These are phyloP conservation scores for Ceratocystis eucalypticola DNA, from an alignment of 2,329 filamentous ascomycete genomes.

Conservation along the genomic window DNA sequence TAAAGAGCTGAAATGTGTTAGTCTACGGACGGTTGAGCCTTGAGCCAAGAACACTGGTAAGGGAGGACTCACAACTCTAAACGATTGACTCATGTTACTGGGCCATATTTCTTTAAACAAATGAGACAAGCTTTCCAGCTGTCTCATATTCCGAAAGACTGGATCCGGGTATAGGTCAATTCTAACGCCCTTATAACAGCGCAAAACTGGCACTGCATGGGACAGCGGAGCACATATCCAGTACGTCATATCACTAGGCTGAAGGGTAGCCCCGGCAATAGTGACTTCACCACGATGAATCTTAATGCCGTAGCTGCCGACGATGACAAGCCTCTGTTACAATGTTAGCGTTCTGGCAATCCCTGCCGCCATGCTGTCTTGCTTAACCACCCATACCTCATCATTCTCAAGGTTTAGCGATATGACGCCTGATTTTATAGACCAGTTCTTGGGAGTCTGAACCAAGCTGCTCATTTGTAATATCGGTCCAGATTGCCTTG, in stretches of 20 bases:
- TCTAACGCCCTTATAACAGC: slow-evolving; percentile 35
- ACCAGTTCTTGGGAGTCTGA: slow-evolving; percentile 10
- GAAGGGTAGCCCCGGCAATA: slow-evolving; percentile 50
- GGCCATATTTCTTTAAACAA: slow-evolving; percentile 56
- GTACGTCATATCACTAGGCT: slow-evolving; percentile 32
- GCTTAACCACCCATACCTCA: slow-evolving; percentile 30
- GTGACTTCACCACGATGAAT: slow-evolving; percentile 49
- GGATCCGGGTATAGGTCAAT: slow-evolving; percentile 46
- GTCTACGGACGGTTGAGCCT: slow-evolving; percentile 14
- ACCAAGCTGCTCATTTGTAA: slow-evolving; percentile 17
- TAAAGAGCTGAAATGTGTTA: slow-evolving; percentile 35
- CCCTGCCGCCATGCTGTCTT: background rate
- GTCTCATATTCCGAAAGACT: slow-evolving; percentile 34
- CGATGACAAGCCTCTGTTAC: slow-evolving; percentile 42
- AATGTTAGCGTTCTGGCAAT: background rate
- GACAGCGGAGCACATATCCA: slow-evolving; percentile 55
- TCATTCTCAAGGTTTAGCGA: slow-evolving; percentile 34
- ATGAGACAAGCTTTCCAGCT: slow-evolving; percentile 48
- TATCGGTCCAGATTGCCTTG: background rate
- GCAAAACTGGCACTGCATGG: slow-evolving; percentile 55
- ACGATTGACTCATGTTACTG: slow-evolving; percentile 30
- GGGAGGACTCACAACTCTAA: slow-evolving; percentile 35
- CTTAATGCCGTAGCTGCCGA: slow-evolving; percentile 55
- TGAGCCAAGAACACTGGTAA: background rate
- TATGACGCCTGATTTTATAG: slow-evolving; percentile 25